These are phyloP conservation scores for Blastomyces emzantsi DNA, from an alignment of 2,329 filamentous ascomycete species.

Conservation along the genomic window DNA sequence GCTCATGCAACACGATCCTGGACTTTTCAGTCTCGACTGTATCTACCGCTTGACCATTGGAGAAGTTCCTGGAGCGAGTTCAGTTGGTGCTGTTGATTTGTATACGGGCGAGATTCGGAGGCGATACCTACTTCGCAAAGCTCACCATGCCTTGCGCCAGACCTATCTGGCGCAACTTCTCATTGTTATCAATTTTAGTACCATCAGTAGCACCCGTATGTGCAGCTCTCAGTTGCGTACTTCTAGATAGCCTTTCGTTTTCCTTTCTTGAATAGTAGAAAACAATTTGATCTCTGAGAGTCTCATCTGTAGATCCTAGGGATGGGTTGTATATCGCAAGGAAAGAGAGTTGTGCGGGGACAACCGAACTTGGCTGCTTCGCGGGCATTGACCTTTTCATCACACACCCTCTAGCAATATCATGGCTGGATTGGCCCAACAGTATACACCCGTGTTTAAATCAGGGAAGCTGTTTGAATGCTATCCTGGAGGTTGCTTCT, in stretches of 20 bases:
- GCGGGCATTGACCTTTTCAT: conserved; percentile 29
- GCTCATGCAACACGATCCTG: conserved; percentile 72
- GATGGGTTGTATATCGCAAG: conserved; percentile 92
- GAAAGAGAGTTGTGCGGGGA: conserved; percentile 80
- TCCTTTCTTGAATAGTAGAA: conserved; percentile 65
- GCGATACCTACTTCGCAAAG: conserved; percentile 58
- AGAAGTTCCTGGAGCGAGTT: conserved; percentile 57
- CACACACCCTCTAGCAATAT: background rate
- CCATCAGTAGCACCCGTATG: conserved; percentile 23
- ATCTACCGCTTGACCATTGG: conserved; percentile 65
- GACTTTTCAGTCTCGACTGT: conserved; percentile 86
- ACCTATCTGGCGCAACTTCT: conserved; percentile 83
- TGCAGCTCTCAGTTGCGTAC: conserved; percentile 22
- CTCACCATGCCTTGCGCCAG: conserved; percentile 94
- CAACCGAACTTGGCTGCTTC: conserved; percentile 36
- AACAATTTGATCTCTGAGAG: conserved; percentile 72
- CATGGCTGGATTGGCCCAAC: conserved; percentile 2
- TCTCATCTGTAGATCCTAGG: conserved; percentile 63
- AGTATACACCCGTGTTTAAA: background rate
- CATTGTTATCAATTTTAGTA: conserved; percentile 59
- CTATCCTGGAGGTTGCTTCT: background rate
- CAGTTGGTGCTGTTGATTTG: conserved; percentile 6
- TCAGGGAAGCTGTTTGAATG: background rate
- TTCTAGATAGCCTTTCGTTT: conserved; percentile 19
- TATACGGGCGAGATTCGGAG: conserved; percentile 8